phyloP scores from a whole-genome alignment of 2,329 filamentous ascomycete species.

The Xylariaceae sp. region DNA sequence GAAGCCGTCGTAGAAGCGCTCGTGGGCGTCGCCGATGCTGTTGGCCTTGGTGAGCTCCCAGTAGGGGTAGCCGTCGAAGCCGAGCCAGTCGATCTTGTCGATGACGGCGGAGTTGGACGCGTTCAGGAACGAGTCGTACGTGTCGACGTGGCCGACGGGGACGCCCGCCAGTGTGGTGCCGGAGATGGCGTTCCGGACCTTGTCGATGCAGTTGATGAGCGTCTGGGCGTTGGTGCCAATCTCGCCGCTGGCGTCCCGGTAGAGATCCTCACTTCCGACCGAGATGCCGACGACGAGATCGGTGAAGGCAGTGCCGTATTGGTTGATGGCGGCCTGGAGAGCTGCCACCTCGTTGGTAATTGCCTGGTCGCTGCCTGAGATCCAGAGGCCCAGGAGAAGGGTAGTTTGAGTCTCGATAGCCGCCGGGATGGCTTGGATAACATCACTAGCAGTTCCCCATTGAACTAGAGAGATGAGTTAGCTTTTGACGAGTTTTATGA shows the following conservation, averaged over 20 bases:
- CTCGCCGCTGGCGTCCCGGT: slow-evolving; percentile 48
- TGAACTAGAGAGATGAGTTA: slow-evolving; percentile 31
- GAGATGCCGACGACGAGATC: slow-evolving; percentile 55
- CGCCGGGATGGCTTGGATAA: slow-evolving; percentile 70
- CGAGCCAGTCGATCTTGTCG: slow-evolving; percentile 54
- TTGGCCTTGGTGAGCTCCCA: slow-evolving; percentile 49
- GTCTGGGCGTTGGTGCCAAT: slow-evolving; percentile 44
- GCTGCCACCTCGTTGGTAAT: slow-evolving; percentile 54
- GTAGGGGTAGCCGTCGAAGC: slow-evolving; percentile 58
- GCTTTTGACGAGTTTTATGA: slow-evolving; percentile 12
- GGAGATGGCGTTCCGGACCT: slow-evolving; percentile 55
- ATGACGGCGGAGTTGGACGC: slow-evolving; percentile 52
- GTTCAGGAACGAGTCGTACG: slow-evolving; percentile 57
- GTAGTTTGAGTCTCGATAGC: slow-evolving; percentile 52
- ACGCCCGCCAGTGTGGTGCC: slow-evolving; percentile 38
- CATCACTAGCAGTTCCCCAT: slow-evolving; percentile 47
- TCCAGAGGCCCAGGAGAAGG: slow-evolving; percentile 59
- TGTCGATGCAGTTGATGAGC: slow-evolving; percentile 59
- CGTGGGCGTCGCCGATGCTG: slow-evolving; percentile 47
- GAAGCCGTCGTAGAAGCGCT: slow-evolving; percentile 45
- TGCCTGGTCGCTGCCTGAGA: slow-evolving; percentile 39
- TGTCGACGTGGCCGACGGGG: slow-evolving; percentile 59
- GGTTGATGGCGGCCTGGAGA: slow-evolving; percentile 49
- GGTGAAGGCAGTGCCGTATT: slow-evolving; percentile 45
- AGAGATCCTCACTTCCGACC: slow-evolving; percentile 60